phyloP scores from a whole-genome alignment of 805 yeast genomes.

The Ogataea glucozyma region DNA sequence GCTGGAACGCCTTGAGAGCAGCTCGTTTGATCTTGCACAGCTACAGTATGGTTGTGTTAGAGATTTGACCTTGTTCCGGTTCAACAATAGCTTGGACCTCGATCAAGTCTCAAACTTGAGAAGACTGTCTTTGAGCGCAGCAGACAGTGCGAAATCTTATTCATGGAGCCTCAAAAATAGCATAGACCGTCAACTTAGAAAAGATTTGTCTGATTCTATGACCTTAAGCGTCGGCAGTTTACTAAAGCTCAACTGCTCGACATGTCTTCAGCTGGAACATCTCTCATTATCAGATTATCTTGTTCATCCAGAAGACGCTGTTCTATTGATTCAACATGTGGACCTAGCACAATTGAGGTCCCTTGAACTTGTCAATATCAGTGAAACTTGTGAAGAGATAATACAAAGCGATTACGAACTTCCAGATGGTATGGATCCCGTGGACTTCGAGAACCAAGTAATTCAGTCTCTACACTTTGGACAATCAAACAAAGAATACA shows the following conservation, averaged over 20 bases:
- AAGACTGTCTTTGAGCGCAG: slow-evolving; percentile 16
- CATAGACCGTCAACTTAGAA: slow-evolving; percentile 9
- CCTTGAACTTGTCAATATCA: slow-evolving; percentile 22
- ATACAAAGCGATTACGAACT: slow-evolving; percentile 16
- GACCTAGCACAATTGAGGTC: slow-evolving; percentile 19
- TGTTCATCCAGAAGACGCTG: slow-evolving; percentile 18
- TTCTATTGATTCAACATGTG: slow-evolving; percentile 11
- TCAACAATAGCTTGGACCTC: slow-evolving; percentile 4
- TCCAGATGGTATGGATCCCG: slow-evolving; percentile 15
- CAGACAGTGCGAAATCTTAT: slow-evolving; percentile 15
- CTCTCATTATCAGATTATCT: slow-evolving; percentile 20
- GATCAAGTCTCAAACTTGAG: slow-evolving; percentile 14
- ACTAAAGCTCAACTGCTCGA: too few relatives aligned
- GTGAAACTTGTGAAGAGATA: slow-evolving; percentile 16
- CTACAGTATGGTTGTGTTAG: slow-evolving; percentile 4
- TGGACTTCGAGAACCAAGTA: slow-evolving; percentile 15
- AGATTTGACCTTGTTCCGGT: slow-evolving; percentile 9
- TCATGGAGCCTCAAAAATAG: slow-evolving; percentile 10
- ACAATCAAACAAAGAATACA: neutral
- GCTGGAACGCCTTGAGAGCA: slow-evolving; percentile 19
- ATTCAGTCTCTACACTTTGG: slow-evolving; percentile 2
- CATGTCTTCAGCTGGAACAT: slow-evolving; percentile 12
- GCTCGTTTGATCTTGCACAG: slow-evolving; percentile 7
- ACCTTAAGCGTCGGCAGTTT: too few relatives aligned
- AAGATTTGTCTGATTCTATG: slow-evolving; percentile 12